Percentiles rank a stretch among this genome's conserved stretches.
Conservation (phyloP, 176 grass and related monocot species). For the Oryza meridionalis region DNA sequence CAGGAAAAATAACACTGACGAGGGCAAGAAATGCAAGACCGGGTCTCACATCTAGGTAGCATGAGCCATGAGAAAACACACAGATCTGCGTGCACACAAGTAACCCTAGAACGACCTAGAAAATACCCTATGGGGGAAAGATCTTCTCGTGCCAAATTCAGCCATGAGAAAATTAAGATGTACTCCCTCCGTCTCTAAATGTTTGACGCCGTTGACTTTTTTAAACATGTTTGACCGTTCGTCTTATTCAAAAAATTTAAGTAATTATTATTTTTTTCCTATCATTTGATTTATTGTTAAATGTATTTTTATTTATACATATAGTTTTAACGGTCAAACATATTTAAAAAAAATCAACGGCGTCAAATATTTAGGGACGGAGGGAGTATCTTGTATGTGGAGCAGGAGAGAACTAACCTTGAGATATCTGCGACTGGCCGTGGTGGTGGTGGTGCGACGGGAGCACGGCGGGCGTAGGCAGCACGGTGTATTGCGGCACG, state of each 20-base stretch:
- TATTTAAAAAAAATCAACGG: too few species aligned
- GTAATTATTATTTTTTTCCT: too few species aligned
- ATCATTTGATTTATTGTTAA: too few species aligned
- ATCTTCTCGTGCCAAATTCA: not conserved
- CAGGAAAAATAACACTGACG: not conserved
- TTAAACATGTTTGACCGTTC: too few species aligned
- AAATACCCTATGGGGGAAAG: constrained; percentile 20
- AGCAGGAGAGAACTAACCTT: constrained; percentile 19
- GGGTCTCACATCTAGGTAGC: constrained; percentile 15
- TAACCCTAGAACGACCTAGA: constrained; percentile 29
- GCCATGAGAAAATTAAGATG: not conserved
- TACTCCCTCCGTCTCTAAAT: too few species aligned
- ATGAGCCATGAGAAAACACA: not conserved
- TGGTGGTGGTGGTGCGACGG: constrained; percentile 9
- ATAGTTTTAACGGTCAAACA: too few species aligned
- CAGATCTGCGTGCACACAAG: constrained; percentile 27
- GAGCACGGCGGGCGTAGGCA: not conserved
- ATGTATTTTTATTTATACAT: too few species aligned
- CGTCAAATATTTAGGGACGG: too few species aligned
- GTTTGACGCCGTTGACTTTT: too few species aligned
- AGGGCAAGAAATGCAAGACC: not conserved
- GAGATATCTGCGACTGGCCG: constrained; percentile 27
- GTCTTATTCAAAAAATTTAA: too few species aligned
- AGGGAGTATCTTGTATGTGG: not conserved
- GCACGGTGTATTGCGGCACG: not conserved